phyloP scores from a whole-genome alignment of 345 rosid species.

The Salix brachista region DNA sequence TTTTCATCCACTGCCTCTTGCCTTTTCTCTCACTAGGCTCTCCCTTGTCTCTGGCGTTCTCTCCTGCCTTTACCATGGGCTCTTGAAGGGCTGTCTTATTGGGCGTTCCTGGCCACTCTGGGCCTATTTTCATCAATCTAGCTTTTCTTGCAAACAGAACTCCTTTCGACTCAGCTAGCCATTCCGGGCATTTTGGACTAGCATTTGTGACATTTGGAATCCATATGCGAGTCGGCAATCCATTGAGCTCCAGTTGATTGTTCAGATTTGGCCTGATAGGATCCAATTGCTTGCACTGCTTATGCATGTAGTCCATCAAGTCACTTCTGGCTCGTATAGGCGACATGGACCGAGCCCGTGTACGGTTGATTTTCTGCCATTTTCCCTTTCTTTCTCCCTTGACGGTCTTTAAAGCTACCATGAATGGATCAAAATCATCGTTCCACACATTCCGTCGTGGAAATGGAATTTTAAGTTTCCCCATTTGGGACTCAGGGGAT shows the following conservation, averaged over 20 bases:
- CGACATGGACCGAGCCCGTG: slow-evolving; percentile 36
- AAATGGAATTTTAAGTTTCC: slow-evolving; percentile 22
- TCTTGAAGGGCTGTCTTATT: background rate
- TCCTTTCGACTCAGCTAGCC: slow-evolving; percentile 18
- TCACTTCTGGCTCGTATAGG: slow-evolving; percentile 12
- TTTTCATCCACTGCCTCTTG: slow-evolving; percentile 30
- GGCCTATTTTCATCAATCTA: slow-evolving; percentile 21
- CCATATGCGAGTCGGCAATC: too few species aligned
- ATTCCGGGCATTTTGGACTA: background rate
- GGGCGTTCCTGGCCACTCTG: slow-evolving; percentile 7
- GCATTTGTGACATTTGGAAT: too few species aligned
- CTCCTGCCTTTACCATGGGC: background rate
- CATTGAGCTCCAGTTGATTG: too few species aligned
- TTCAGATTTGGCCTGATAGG: too few species aligned
- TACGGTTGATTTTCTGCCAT: slow-evolving; percentile 4
- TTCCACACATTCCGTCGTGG: slow-evolving; percentile 39
- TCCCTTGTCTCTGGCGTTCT: background rate
- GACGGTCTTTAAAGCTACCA: slow-evolving; percentile 44
- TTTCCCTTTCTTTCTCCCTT: slow-evolving; percentile 23
- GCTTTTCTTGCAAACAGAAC: slow-evolving; percentile 22
- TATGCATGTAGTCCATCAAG: background rate
- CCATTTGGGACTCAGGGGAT: slow-evolving; percentile 14
- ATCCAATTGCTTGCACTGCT: background rate
- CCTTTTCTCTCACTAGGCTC: background rate
- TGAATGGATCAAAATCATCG: slow-evolving; percentile 57